These are phyloP conservation scores for Leucosporidium creatinivorum DNA, from an alignment of 768 basidiomycete genomes.

Conservation along the genomic window DNA sequence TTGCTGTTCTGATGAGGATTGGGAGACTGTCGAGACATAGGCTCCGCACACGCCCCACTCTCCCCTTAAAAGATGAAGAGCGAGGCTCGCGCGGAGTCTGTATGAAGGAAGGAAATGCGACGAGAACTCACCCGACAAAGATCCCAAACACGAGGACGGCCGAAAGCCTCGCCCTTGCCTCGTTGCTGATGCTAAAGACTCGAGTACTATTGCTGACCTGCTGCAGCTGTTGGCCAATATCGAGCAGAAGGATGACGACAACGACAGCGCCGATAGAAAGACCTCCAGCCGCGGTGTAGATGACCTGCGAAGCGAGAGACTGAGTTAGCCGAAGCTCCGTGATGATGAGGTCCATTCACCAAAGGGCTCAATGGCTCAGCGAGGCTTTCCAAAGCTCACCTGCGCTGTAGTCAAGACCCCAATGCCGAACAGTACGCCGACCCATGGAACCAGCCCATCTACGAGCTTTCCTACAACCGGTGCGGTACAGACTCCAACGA, in stretches of 20 bases:
- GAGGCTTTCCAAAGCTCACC: too few species aligned
- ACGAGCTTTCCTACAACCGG: constrained; percentile 63
- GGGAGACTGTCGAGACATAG: too few species aligned
- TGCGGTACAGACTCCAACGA: constrained; percentile 58
- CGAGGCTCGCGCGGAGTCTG: too few species aligned
- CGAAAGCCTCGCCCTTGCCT: constrained; percentile 64
- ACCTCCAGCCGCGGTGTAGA: constrained; percentile 66
- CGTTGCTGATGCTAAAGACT: constrained; percentile 49
- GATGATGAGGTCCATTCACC: too few species aligned
- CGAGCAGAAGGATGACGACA: constrained; percentile 59
- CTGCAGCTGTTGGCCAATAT: constrained; percentile 63
- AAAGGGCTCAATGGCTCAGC: too few species aligned
- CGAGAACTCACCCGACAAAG: constrained; percentile 43
- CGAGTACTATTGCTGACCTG: constrained; percentile 61
- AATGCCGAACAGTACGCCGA: constrained; percentile 55
- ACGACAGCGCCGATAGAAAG: constrained; percentile 63
- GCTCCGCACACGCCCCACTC: too few species aligned
- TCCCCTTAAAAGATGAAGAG: too few species aligned
- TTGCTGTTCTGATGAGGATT: constrained; percentile 51
- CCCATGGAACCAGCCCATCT: constrained; percentile 69
- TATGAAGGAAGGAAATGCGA: too few species aligned
- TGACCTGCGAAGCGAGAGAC: constrained; percentile 50
- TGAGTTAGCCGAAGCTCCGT: too few species aligned
- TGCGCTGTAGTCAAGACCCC: constrained; percentile 20
- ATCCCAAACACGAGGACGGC: constrained; percentile 65